phyloP scores from a whole-genome alignment of 345 rosid species.

The Salix koriyanagi region DNA sequence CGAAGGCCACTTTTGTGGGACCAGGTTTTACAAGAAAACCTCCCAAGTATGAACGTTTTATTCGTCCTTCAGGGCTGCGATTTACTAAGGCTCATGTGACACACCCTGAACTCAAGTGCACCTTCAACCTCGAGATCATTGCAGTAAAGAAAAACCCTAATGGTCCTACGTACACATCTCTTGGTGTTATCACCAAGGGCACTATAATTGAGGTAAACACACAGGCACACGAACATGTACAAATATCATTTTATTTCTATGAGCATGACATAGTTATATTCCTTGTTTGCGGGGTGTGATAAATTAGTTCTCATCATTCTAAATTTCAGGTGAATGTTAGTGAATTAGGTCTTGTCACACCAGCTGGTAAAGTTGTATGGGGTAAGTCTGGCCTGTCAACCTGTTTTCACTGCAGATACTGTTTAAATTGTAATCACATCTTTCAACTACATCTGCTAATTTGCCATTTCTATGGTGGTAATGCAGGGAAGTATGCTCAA shows the following conservation, averaged over 20 bases:
- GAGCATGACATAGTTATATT: background rate
- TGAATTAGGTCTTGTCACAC: slow-evolving; percentile 90
- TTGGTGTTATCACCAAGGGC: slow-evolving; percentile 90
- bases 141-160: slow-evolving; percentile 91
- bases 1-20: slow-evolving; percentile 86
- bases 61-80: slow-evolving; percentile 83
- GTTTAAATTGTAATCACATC: background rate
- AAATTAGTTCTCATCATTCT: background rate
- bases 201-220: slow-evolving; percentile 73
- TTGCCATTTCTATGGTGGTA: slow-evolving; percentile 1
- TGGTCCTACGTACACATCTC: slow-evolving; percentile 88
- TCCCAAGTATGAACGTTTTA: slow-evolving; percentile 92
- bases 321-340: slow-evolving; percentile 80
- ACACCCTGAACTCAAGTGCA: slow-evolving; percentile 84
- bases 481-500: slow-evolving; percentile 91
- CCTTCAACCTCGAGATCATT: slow-evolving; percentile 80
- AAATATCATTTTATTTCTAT: background rate
- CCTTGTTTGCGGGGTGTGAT: background rate
- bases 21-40: slow-evolving; percentile 92
- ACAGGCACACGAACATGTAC: background rate
- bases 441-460: background rate
- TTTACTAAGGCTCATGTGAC: slow-evolving; percentile 93
- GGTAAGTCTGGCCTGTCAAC: slow-evolving; percentile 40
- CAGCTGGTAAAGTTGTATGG: slow-evolving; percentile 89
- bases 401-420: background rate